These are phyloP conservation scores for Iris macrosiphon DNA, from an alignment of 106 monocot genomes.

Conservation along the genomic window DNA sequence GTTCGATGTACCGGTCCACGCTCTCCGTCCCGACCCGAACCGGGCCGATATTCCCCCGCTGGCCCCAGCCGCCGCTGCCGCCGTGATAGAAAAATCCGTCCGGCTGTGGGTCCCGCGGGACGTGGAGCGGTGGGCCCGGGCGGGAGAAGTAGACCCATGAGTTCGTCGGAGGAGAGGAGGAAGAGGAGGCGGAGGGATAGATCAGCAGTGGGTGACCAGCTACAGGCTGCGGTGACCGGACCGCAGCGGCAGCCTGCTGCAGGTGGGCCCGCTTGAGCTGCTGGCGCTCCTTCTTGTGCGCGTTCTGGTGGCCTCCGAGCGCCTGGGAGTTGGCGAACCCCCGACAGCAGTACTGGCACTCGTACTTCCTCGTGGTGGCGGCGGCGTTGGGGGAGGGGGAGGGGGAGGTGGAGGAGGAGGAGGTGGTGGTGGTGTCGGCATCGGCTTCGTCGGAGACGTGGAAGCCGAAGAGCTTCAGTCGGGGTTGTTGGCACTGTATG, in stretches of 20 bases:
- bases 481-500: slow-evolving; percentile 23
- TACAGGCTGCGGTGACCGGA: slow-evolving; percentile 7
- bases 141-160: slow-evolving; percentile 24
- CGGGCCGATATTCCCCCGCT: too few relatives aligned
- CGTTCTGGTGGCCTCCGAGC: slow-evolving; percentile 32
- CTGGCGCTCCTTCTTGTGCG: slow-evolving; percentile 30
- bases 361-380: slow-evolving; percentile 22
- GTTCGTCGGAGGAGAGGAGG: not conserved
- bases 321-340: slow-evolving; percentile 33
- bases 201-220: too few relatives aligned
- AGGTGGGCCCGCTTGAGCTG: slow-evolving; percentile 36
- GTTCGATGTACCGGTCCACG: not conserved
- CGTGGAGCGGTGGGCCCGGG: too few relatives aligned
- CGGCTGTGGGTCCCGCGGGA: not conserved
- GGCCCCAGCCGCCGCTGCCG: not conserved
- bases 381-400: not conserved
- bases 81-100: not conserved
- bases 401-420: not conserved
- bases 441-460: slow-evolving; percentile 18
- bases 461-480: slow-evolving; percentile 35
- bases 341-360: slow-evolving; percentile 57
- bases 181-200: too few relatives aligned
- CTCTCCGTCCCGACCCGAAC: not conserved
- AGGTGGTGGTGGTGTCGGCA: not conserved
- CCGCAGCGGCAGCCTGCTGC: not conserved